These are phyloP conservation scores for Breviolum minutum DNA, from an alignment of 73 alveolate genomes.

Conservation along the genomic window DNA sequence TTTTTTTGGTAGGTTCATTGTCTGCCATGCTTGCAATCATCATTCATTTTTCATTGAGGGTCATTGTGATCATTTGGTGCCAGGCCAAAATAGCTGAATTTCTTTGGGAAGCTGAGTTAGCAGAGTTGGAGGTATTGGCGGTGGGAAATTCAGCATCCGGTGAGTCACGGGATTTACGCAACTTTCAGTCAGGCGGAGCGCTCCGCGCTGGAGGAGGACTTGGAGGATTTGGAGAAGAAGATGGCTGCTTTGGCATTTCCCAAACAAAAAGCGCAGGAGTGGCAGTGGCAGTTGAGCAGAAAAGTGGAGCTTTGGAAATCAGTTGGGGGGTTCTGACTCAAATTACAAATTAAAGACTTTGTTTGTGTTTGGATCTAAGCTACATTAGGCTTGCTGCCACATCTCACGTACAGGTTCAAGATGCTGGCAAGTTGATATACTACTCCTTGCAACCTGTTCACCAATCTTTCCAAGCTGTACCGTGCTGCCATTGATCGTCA, in stretches of 20 bases:
- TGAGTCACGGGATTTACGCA: background rate
- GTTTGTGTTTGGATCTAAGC: too few relatives aligned
- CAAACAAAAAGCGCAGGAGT: conserved; percentile 1
- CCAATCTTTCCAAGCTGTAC: too few relatives aligned
- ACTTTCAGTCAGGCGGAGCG: background rate
- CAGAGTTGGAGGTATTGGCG: background rate
- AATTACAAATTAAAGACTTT: too few relatives aligned
- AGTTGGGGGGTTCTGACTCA: background rate
- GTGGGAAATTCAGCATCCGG: background rate
- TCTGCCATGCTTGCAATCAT: too few relatives aligned
- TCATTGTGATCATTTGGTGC: background rate
- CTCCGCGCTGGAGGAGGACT: background rate
- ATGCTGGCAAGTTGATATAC: too few relatives aligned
- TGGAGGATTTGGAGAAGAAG: background rate
- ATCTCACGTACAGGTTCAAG: too few relatives aligned
- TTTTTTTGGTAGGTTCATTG: too few relatives aligned
- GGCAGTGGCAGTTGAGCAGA: background rate
- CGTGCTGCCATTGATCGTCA: too few relatives aligned
- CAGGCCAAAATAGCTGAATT: background rate
- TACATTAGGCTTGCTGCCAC: too few relatives aligned
- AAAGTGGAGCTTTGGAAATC: background rate
- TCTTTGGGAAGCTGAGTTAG: background rate
- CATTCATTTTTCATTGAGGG: too few relatives aligned
- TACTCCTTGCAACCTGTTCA: too few relatives aligned
- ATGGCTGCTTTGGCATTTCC: background rate